Base-by-base conservation (phyloP, 345 rosid species). In the Eucalyptus leucophloia region DNA sequence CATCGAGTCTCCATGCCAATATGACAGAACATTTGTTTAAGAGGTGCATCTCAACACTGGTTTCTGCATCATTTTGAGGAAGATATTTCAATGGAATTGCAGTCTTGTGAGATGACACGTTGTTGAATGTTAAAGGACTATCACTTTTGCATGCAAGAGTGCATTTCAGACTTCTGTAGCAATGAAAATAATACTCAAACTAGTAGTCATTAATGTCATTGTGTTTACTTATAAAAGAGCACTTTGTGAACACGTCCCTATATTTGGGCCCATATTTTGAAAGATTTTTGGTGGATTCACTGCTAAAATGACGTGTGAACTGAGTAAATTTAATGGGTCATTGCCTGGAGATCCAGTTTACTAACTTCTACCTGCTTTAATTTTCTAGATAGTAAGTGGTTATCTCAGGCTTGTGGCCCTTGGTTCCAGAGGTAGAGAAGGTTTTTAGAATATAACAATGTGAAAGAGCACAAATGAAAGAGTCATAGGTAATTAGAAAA, bases 351-450 rank as follows among this genome's bases (percentile, higher is more conserved):
- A 77, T 77, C 47, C 28, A 23, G 45, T 77, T 77, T 44, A 77
- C 47, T 77, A 37, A 77, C 83, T 19, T 19, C 45, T 77, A 21
- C 47, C 9, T 37, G 47, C 83, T 77, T 23, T 7, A 77, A 37
- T 21, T 37, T 77, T 90, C 97, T 96, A 96, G 98, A 95, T 90
- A 96, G 99, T 91, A 95, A 95, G 98, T 96, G 99, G 99, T 77
- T 77, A 37, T 77, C 7, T 77, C 28, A 6, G 82, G 47, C 47
- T 77, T 77, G 26, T 77, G 83, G 47, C 47, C 45, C 83, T 77
- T 37, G 28, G 28, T 77, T 77, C 42, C 28, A 21, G 28, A 77
- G 28, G 26, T 72, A 77, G 45, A 77, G 83, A 37, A 77, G 28
- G 83, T 37, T 37, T 72, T 37, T 40, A 42, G 83, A 77, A 37